Evolutionary conservation across 306 rosid genomes (phyloP).

Genomic region (Citrullus colocynthis): DNA sequence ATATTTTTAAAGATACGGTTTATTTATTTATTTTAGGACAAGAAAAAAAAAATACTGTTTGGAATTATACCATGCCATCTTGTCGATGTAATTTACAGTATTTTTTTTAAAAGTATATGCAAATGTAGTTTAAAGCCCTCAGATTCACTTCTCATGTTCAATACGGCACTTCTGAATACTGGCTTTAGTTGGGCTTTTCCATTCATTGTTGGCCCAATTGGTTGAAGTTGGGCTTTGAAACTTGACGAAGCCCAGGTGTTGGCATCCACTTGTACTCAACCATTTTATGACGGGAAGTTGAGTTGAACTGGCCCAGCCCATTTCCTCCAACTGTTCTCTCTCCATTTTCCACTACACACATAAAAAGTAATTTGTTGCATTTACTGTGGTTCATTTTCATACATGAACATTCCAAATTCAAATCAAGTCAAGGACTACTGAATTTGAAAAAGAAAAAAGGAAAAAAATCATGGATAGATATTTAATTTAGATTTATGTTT

Average conservation of each 20-base stretch:
- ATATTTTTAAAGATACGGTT: too few species aligned
- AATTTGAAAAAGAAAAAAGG: too few species aligned
- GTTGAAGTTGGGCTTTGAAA: background rate
- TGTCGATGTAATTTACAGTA: background rate
- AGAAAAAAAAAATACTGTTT: too few species aligned
- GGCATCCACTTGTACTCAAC: slow-evolving; percentile 11
- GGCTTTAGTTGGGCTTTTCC: background rate
- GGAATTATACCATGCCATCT: background rate
- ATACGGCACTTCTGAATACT: background rate
- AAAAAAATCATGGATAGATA: background rate
- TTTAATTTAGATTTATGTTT: too few species aligned
- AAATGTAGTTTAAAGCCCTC: background rate
- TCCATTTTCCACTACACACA: background rate
- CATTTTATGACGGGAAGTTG: background rate
- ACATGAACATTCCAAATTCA: too few species aligned
- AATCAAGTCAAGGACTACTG: too few species aligned
- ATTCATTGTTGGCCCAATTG: background rate
- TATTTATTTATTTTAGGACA: too few species aligned
- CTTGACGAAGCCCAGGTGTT: slow-evolving; percentile 8
- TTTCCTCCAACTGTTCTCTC: background rate
- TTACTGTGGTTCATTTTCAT: too few species aligned
- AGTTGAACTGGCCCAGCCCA: slow-evolving; percentile 1
- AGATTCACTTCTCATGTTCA: background rate
- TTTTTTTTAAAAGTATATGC: background rate
- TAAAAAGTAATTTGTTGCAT: too few species aligned